Evolutionary conservation across 495 filamentous ascomycete species (phyloP).

Genomic region (Podospora pseudocomata): DNA sequence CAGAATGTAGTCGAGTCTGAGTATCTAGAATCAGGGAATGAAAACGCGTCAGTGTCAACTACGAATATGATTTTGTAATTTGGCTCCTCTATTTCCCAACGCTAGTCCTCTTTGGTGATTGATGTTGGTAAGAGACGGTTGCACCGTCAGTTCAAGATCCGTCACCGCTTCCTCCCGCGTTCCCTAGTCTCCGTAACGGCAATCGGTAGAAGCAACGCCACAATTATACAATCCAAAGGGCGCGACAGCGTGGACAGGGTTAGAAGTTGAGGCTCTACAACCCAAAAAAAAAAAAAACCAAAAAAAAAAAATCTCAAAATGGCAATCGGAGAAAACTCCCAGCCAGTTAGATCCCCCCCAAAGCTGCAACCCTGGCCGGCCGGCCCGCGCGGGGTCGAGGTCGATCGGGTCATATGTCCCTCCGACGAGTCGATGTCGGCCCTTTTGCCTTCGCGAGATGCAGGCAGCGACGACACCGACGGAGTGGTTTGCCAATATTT

Average conservation of each 20-base stretch:
- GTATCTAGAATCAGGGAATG: background rate
- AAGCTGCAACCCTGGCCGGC: too few relatives aligned
- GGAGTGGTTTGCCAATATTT: background rate
- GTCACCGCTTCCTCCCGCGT: background rate
- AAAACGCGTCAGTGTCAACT: background rate
- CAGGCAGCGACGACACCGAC: background rate
- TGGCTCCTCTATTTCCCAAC: background rate
- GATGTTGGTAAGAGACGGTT: background rate
- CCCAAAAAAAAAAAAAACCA: background rate
- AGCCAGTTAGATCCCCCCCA: background rate
- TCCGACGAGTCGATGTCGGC: slow-evolving; percentile 13
- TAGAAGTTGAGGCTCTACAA: background rate
- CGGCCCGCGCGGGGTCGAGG: background rate
- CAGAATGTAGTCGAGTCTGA: background rate
- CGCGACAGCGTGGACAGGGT: background rate
- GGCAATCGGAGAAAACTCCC: background rate
- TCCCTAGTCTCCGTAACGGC: background rate
- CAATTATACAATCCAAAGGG: background rate
- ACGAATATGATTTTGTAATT: background rate
- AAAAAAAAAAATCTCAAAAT: background rate
- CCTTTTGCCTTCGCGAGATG: slow-evolving; percentile 1
- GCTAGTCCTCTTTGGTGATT: background rate
- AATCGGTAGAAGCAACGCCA: background rate
- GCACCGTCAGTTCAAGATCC: background rate
- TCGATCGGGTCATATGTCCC: slow-evolving; percentile 27